These are phyloP conservation scores for Arthrobotrys iridis DNA, from an alignment of 2,329 filamentous ascomycete genomes.

Conservation along the genomic window DNA sequence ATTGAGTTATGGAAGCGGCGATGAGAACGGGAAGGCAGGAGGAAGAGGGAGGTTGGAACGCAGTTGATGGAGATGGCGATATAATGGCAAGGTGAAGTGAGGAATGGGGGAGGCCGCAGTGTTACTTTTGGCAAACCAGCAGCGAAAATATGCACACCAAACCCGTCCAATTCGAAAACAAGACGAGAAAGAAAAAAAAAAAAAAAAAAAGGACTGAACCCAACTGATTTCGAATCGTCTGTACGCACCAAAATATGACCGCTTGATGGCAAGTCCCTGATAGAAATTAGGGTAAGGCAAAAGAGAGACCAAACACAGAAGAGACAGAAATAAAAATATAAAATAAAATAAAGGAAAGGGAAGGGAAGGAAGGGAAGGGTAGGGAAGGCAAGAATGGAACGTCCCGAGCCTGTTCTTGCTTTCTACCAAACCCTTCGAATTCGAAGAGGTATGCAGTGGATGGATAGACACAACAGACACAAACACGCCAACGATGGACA, in stretches of 20 bases:
- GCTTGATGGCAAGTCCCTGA: slow-evolving; percentile 18
- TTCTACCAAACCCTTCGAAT: slow-evolving; percentile 11
- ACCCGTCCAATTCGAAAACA: slow-evolving; percentile 10
- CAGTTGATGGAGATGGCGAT: slow-evolving; percentile 2
- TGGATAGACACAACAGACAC: neutral
- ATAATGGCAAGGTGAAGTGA: slow-evolving; percentile 3
- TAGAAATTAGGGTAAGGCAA: slow-evolving; percentile 21
- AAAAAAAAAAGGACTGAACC: too few species aligned
- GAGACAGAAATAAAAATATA: neutral
- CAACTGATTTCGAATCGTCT: too few species aligned
- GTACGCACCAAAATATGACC: slow-evolving; percentile 16
- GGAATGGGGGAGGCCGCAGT: slow-evolving; percentile 31
- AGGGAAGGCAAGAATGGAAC: neutral
- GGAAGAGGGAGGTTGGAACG: slow-evolving; percentile 11
- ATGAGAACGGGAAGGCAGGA: neutral
- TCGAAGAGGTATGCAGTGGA: slow-evolving; percentile 6
- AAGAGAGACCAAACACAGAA: neutral
- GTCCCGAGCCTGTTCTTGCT: slow-evolving; percentile 6
- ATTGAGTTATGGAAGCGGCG: slow-evolving; percentile 13
- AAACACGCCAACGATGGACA: slow-evolving; percentile 7
- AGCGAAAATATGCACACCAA: slow-evolving; percentile 48
- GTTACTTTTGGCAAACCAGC: slow-evolving; percentile 44
- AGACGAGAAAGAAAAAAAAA: slow-evolving; percentile 9
- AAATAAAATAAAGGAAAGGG: neutral
- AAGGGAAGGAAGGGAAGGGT: neutral